Percentiles rank a stretch among this genome's conserved stretches.
Evolutionary conservation across 2,329 filamentous ascomycete genomes (phyloP).

Genomic region (Clarireedia monteithiana): DNA sequence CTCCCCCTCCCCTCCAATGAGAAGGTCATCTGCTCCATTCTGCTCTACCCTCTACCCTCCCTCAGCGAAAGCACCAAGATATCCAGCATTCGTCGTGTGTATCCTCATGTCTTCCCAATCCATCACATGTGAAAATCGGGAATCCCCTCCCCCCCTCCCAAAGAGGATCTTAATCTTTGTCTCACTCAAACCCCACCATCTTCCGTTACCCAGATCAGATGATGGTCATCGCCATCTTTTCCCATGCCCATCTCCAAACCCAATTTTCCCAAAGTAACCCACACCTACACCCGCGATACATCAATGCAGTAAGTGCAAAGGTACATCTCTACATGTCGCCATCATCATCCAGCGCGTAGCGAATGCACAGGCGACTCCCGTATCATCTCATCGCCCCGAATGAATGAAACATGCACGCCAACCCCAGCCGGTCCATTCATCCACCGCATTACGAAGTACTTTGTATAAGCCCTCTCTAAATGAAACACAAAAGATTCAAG

Average conservation of each 20-base stretch:
- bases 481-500: slow-evolving; percentile 1
- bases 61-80: not conserved
- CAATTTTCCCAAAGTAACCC: not conserved
- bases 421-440: too few species aligned
- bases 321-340: not conserved
- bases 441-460: too few species aligned
- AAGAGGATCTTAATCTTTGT: not conserved
- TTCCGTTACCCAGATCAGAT: not conserved
- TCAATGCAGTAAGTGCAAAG: not conserved
- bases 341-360: too few species aligned
- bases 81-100: not conserved
- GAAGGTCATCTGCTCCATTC: slow-evolving; percentile 5
- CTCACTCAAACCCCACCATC: slow-evolving; percentile 6
- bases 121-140: not conserved
- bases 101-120: not conserved
- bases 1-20: slow-evolving; percentile 4
- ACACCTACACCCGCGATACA: not conserved
- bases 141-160: not conserved
- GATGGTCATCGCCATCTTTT: slow-evolving; percentile 1
- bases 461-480: not conserved
- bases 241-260: not conserved
- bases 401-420: not conserved
- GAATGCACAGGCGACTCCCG: too few species aligned
- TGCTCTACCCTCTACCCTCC: not conserved
- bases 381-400: not conserved